Evolutionary conservation across 345 rosid species (phyloP).

Genomic region (Laguncularia racemosa): DNA sequence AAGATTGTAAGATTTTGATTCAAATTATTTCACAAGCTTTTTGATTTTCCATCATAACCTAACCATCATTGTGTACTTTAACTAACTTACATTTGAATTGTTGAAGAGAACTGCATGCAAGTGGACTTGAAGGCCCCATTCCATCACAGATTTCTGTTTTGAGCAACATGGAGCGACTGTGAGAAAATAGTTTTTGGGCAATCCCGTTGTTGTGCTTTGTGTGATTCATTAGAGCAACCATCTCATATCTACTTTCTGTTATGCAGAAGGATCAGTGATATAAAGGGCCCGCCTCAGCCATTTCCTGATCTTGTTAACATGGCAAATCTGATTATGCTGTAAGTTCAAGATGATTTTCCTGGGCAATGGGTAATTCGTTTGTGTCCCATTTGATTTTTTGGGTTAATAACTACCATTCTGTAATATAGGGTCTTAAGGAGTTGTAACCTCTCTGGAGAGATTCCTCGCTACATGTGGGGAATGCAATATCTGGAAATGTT

Average conservation of each 20-base stretch:
- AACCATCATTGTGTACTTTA: background rate
- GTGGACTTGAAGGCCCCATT: conserved; percentile 52
- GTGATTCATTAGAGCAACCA: background rate
- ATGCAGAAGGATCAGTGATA: conserved; percentile 46
- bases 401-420: background rate
- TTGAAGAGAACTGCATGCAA: conserved; percentile 49
- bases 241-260: background rate
- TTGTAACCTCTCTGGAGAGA: conserved; percentile 31
- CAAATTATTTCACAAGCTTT: too few relatives aligned
- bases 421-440: conserved; percentile 31
- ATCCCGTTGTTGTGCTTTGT: background rate
- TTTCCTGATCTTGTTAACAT: conserved; percentile 27
- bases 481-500: conserved; percentile 14
- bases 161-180: conserved; percentile 26
- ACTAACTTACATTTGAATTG: conserved; percentile 3
- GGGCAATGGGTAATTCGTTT: background rate
- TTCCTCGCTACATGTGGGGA: conserved; percentile 19
- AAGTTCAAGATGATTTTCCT: conserved; percentile 9
- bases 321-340: conserved; percentile 27
- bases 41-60: background rate
- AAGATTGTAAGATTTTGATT: conserved; percentile 51
- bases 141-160: conserved; percentile 30
- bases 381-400: background rate
- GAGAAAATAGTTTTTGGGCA: conserved; percentile 13
- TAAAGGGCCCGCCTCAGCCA: conserved; percentile 27